Evolutionary conservation across 441 rosid genomes (phyloP), one percentile per base, ranked within the genome.

Genomic region (California macrophylla): DNA sequence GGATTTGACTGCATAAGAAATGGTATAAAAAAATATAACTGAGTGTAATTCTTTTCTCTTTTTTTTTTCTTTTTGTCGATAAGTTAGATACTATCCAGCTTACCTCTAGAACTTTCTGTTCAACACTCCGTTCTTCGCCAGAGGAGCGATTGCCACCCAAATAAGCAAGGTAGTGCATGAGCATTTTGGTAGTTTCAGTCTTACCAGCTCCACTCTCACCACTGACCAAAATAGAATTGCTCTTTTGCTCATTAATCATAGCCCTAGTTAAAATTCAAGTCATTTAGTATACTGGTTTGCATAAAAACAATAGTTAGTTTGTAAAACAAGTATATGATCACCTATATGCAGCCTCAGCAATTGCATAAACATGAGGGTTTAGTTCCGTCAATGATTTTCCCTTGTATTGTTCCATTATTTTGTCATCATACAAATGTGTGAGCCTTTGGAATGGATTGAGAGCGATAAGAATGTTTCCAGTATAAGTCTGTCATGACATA

Each of bases 181-280:
- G 97, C 97, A 91, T 91, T 78, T 91, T 91, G 4, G 97, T 91
- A 67, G 97, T 89, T 85, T 89, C 97, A 12, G 97, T 93, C 83
- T 93, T 93, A 65, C 98, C 98, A 6, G 98, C 97, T 75, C 98
- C 98, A 66, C 98, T 93, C 82, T 93, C 97, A 4, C 98, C 98
- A 76, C 98, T 93, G 74, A 91, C 98, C 81, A 93, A 86, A 83
- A 93, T 93, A 6, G 97, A 89, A 82, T 93, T 93, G 85, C 98
- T 89, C 78, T 88, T 93, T 36, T 84, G 76, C 77, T 91, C 98
- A 66, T 87, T 82, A 65, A 93, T 61, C 96, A 93, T 93, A 4
- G 93, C 97, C 90, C 98, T 93, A 82, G 64, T 66, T 66, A 0
- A 12, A 60, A 66, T 66, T 65, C 68, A 5, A 69, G 71, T 28